These are phyloP conservation scores for Amesomyces nigricolor DNA, from an alignment of 2,329 filamentous ascomycete genomes.

Conservation along the genomic window DNA sequence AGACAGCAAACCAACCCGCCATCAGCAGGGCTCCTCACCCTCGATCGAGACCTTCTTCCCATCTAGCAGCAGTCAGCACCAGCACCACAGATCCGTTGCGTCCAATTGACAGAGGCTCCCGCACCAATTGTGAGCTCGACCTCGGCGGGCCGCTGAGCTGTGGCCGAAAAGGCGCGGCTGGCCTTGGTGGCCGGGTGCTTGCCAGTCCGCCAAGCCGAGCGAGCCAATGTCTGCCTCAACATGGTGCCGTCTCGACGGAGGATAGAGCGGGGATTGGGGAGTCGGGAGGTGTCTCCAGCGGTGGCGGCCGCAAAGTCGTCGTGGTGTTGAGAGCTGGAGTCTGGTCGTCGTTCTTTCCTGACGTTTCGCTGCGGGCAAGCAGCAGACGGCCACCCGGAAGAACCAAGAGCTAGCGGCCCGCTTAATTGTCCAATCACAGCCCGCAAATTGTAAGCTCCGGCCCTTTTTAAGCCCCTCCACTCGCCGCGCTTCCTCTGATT, in stretches of 20 bases:
- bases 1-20: conserved; percentile 15
- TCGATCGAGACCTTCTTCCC: conserved; percentile 98
- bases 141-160: conserved; percentile 73
- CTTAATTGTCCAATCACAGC: conserved; percentile 24
- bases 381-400: conserved; percentile 16
- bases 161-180: conserved; percentile 77
- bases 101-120: conserved; percentile 32
- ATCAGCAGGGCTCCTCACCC: conserved; percentile 21
- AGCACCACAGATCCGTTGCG: background rate
- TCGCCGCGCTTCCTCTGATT: conserved; percentile 12
- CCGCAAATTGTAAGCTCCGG: conserved; percentile 21
- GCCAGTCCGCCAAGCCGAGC: conserved; percentile 62
- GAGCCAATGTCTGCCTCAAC: conserved; percentile 63
- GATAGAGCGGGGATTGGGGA: conserved; percentile 29
- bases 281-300: conserved; percentile 23
- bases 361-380: conserved; percentile 11
- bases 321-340: too few relatives aligned
- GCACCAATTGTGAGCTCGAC: conserved; percentile 94
- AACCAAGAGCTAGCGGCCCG: conserved; percentile 19
- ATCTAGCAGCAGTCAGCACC: conserved; percentile 50
- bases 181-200: conserved; percentile 50
- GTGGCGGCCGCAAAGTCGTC: conserved; percentile 20
- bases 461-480: conserved; percentile 11
- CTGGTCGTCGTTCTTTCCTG: conserved; percentile 8
- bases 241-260: conserved; percentile 58